Evolutionary conservation across 1,139 yeast genomes (phyloP), one percentile per base, ranked within the genome.

Genomic region (Lodderomyces theae): DNA sequence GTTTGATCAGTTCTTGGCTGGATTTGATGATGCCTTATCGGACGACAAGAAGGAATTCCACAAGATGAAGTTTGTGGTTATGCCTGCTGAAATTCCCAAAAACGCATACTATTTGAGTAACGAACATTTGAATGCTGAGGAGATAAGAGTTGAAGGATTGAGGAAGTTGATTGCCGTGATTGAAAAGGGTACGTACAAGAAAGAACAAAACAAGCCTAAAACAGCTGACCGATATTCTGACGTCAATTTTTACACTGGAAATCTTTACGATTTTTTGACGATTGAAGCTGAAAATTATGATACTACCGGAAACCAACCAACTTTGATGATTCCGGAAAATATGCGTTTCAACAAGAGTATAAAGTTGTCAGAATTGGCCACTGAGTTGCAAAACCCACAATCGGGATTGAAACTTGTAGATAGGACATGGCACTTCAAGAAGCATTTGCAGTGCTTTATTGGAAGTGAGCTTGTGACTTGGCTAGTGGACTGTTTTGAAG

Each of bases 341-440:
- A 54, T 53, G 49, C 58, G 68, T 34, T 63, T 69, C 47, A 58
- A 62, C 41, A 82, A 44, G 46, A 60, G 55, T 18, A 61, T 69
- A 15, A 63, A 64, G 35, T 50, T 72, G 11, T 34, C 52, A 0
- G 78, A 72, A 26, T 61, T 90, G 34, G 86, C 92, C 0, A 64
- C 66, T 4, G 89, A 84, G 42, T 59, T 90, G 41, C 95, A 86
- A 53, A 69, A 86, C 38, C 62, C 72, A 16, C 34, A 35, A 21
- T 82, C 89, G n/a, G 77, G 77, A 10, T 65, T 83, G 41, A 65
- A 72, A 37, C 69, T 92, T 35, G 81, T 79, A 1, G 96, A 89
- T 53, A 71, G 97, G 51, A 77, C 82, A 22, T 92, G 98, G 98
- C 97, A 92, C 59, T 82, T 90, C 77, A 82, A 82, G 48, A 68